Evolutionary conservation across 2,329 filamentous ascomycete genomes (phyloP), one percentile per base, ranked within the genome.

Genomic region (Colletotrichum kahawae): DNA sequence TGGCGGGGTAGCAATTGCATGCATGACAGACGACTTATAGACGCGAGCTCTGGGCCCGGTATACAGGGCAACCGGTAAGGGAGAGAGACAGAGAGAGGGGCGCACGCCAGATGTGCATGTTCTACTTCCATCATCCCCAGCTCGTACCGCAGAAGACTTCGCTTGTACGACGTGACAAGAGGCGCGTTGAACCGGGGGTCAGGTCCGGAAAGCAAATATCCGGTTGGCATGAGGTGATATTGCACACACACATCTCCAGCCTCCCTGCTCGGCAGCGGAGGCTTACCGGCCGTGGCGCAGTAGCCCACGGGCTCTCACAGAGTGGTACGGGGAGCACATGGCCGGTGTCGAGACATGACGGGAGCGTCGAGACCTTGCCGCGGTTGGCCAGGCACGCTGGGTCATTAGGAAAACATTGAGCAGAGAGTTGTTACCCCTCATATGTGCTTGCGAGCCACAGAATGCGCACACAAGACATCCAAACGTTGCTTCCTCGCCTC

Each of bases 31-130:
- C 36, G 27, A 73, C 43, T 64, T 64, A 68, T 67, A 75, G 27
- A 48, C 27, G 29, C 34, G 31, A 12, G 36, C 21, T 56, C 56
- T 68, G 34, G 43, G 2, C 43, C 70, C 73, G 69, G 70, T 75
- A 75, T 54, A 36, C 69, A 67, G 57, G 70, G 68, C 24, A 68
- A 43, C 70, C 56, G 56, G 62, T 14, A 33, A 74, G 38, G 67
- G 60, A 13, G 67, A 70, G 21, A 12, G 29, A 16, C 51, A 34
- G 14, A 9, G 18, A 27, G 24, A 27, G 24, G 24, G 31, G 33
- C 6, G 3, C 34, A 24, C 24, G 9, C 14, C 13, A 13, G 43
- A 51, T 51, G 43, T 51, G 43, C n/a, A 51, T 51, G n/a, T 51
- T 51, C 43, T 33, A 13, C 10, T 56, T 36, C 48, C 43, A 59